Evolutionary conservation across 2,329 filamentous ascomycete species (phyloP).

Genomic region (Apiospora marii): DNA sequence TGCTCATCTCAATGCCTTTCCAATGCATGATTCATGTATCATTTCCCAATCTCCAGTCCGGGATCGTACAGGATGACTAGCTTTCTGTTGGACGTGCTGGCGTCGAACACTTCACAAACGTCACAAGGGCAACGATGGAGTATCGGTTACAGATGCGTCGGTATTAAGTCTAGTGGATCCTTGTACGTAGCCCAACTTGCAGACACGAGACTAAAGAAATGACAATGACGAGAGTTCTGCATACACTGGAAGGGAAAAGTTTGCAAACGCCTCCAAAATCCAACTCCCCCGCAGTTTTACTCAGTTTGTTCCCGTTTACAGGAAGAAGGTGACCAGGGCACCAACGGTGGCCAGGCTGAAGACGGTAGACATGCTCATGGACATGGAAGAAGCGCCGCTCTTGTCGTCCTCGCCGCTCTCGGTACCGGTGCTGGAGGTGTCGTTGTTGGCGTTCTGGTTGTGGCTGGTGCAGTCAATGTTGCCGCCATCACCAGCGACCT

Average conservation of each 20-base stretch:
- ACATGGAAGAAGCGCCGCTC: slow-evolving; percentile 54
- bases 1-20: neutral
- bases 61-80: neutral
- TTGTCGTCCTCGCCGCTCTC: slow-evolving; percentile 40
- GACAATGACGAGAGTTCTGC: slow-evolving; percentile 42
- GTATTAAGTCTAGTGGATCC: slow-evolving; percentile 56
- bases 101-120: neutral
- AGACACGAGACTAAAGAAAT: slow-evolving; percentile 34
- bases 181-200: slow-evolving; percentile 47
- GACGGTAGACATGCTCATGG: slow-evolving; percentile 55
- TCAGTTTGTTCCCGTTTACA: slow-evolving; percentile 47
- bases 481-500: slow-evolving; percentile 55
- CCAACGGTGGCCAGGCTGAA: slow-evolving; percentile 57
- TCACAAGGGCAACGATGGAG: slow-evolving; percentile 9
- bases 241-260: slow-evolving; percentile 39
- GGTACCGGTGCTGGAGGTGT: slow-evolving; percentile 43
- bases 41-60: too few species aligned
- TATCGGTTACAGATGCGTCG: slow-evolving; percentile 40
- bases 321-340: slow-evolving; percentile 55
- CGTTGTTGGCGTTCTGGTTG: slow-evolving; percentile 61
- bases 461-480: slow-evolving; percentile 57
- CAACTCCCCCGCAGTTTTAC: slow-evolving; percentile 27
- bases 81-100: neutral
- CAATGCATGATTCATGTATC: neutral
- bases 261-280: slow-evolving; percentile 34